phyloP scores from a whole-genome alignment of 768 basidiomycete species.

The Tylopilus rubrobrunneus region DNA sequence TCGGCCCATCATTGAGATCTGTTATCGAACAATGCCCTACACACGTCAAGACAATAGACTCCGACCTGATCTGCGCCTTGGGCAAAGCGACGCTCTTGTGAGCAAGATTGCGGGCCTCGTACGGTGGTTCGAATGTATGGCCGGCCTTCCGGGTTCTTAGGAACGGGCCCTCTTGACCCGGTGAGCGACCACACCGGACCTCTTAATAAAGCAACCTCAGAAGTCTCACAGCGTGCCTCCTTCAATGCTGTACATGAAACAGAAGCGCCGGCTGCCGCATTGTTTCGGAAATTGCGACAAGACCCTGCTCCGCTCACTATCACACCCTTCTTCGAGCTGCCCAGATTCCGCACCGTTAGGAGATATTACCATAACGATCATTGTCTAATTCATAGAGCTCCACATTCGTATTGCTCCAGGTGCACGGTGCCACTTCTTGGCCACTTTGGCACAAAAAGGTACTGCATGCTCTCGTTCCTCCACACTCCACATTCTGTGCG shows the following conservation, averaged over 20 bases:
- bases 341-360: constrained; percentile 13
- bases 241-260: constrained; percentile 23
- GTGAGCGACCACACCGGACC: constrained; percentile 13
- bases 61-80: constrained; percentile 71
- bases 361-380: constrained; percentile 15
- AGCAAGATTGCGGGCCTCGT: constrained; percentile 63
- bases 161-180: constrained; percentile 6
- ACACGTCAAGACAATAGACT: constrained; percentile 53
- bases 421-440: constrained; percentile 4
- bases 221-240: constrained; percentile 10
- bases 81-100: constrained; percentile 63
- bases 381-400: constrained; percentile 7
- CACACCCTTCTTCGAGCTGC: constrained; percentile 15
- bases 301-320: constrained; percentile 16
- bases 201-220: not conserved
- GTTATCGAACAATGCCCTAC: constrained; percentile 75
- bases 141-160: constrained; percentile 43
- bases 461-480: constrained; percentile 8
- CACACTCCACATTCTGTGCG: constrained; percentile 17
- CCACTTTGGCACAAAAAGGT: constrained; percentile 18
- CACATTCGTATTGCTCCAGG: constrained; percentile 10
- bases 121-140: constrained; percentile 70
- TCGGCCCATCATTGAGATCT: constrained; percentile 60
- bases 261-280: constrained; percentile 22
- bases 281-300: constrained; percentile 25